Base-by-base conservation (phyloP, 2,329 filamentous ascomycete species). In the Paracoccidioides brasiliensis region DNA sequence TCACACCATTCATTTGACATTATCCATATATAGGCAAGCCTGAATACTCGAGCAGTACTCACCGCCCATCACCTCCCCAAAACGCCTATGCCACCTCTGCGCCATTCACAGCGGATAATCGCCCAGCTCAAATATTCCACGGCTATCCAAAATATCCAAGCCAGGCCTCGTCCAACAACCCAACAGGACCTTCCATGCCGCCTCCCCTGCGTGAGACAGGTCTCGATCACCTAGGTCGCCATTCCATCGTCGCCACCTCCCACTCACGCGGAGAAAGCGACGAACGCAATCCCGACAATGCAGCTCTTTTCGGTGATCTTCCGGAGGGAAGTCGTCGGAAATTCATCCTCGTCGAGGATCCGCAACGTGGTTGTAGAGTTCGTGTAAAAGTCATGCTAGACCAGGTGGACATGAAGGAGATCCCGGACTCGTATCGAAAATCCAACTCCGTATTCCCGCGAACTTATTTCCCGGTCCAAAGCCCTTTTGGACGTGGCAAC, bases 271-370 rank as follows among this genome's bases (percentile, higher is more conserved):
- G 57, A 53, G 66, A 59, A 54, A 54, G 62, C 52, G 62, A 64
- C 33, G 60, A 59, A 1, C 56, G 61, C 33, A 59, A 59, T 4
- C 53, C 41, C 35, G 46, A 55, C 14, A 57, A 59, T 46, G 41
- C 83, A 14, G 82, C 83, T 51, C 80, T 96, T 46, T 96, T 96
- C 69, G 88, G 89, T 51, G 86, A 93, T 61, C 80, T 95, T 53
- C 90, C 90, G 1, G 89, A 93, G 65, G 84, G 85, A 53, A 95
- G 95, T 74, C 88, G 89, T 66, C 86, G 91, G 67, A 97, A 96
- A 72, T 97, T 97, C 71, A 95, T 97, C 63, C 81, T 97, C 8
- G 90, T 97, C 33, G 90, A 96, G 62, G 91, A 97, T 69, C 84
- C 82, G 53, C 86, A 90, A 59, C 85, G 88, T 40, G 86, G 85